Percentiles rank a stretch among this genome's conserved stretches.
phyloP scores from a whole-genome alignment of 1,284 basidiomycete genomes.

The Cerrena zonata region DNA sequence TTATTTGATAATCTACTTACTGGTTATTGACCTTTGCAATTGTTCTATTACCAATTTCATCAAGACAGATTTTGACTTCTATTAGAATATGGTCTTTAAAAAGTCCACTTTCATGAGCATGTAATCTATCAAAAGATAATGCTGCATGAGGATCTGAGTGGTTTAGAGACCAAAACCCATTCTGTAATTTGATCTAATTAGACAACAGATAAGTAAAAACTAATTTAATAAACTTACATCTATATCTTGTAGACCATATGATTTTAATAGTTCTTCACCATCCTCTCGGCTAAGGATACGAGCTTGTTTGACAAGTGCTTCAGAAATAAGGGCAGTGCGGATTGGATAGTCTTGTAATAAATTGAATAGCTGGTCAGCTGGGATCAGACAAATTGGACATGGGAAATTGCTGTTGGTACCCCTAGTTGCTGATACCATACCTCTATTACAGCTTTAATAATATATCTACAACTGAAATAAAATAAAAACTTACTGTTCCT shows the following conservation, averaged over 20 bases:
- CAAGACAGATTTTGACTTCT: slow-evolving; percentile 1
- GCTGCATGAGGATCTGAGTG: slow-evolving; percentile 9
- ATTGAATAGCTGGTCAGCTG: neutral
- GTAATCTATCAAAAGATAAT: slow-evolving; percentile 11
- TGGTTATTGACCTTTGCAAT: slow-evolving; percentile 1
- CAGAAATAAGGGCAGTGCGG: neutral
- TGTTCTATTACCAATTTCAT: slow-evolving; percentile 3
- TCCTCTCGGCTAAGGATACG: neutral
- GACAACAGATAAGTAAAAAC: neutral
- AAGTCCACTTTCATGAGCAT: slow-evolving; percentile 10
- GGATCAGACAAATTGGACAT: slow-evolving; percentile 10
- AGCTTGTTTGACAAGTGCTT: neutral
- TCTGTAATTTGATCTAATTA: slow-evolving; percentile 10
- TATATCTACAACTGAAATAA: too few relatives aligned
- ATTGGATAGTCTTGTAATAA: neutral
- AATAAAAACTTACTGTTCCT: slow-evolving; percentile 31
- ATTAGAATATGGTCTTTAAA: slow-evolving; percentile 10
- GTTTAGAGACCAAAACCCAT: slow-evolving; percentile 12
- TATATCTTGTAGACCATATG: slow-evolving; percentile 4
- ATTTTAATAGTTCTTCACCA: slow-evolving; percentile 7
- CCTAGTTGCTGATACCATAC: slow-evolving; percentile 7
- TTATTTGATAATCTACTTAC: slow-evolving; percentile 1
- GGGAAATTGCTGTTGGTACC: slow-evolving; percentile 6
- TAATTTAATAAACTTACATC: neutral
- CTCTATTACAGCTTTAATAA: too few relatives aligned